Percentiles rank a stretch among this genome's conserved stretches.
phyloP scores from a whole-genome alignment of 768 basidiomycete genomes.

The Boletellus ananas region DNA sequence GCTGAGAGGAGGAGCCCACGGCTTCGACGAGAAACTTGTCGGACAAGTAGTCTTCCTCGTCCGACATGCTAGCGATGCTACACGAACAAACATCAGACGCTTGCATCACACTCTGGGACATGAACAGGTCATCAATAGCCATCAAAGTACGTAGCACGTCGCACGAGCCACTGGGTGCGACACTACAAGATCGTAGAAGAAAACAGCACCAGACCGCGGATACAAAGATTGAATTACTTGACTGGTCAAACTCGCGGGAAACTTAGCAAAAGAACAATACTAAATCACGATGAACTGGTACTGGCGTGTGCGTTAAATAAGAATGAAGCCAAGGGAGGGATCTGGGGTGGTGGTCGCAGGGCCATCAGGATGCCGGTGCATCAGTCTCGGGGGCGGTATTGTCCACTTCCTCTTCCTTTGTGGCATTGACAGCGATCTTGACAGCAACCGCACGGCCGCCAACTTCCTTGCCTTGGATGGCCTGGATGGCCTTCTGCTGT shows the following conservation, averaged over 20 bases:
- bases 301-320: constrained; percentile 25
- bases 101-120: constrained; percentile 8
- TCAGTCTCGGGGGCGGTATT: constrained; percentile 32
- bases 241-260: constrained; percentile 36
- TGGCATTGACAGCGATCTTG: constrained; percentile 91
- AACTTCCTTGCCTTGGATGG: constrained; percentile 84
- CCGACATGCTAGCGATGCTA: constrained; percentile 46
- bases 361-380: constrained; percentile 25
- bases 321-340: constrained; percentile 24
- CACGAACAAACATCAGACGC: constrained; percentile 20
- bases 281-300: constrained; percentile 30
- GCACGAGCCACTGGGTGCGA: constrained; percentile 28
- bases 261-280: constrained; percentile 35
- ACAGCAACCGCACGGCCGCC: constrained; percentile 84
- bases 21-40: constrained; percentile 70
- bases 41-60: constrained; percentile 82
- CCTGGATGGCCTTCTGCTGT: constrained; percentile 87
- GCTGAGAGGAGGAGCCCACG: constrained; percentile 31
- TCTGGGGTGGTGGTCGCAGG: constrained; percentile 16
- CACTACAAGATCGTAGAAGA: constrained; percentile 30
- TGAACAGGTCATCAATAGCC: constrained; percentile 28
- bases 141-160: constrained; percentile 29
- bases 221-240: constrained; percentile 24
- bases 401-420: constrained; percentile 54
- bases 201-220: constrained; percentile 47